Evolutionary conservation across 2,329 filamentous ascomycete genomes (phyloP).

Genomic region (Colletotrichum sp.): DNA sequence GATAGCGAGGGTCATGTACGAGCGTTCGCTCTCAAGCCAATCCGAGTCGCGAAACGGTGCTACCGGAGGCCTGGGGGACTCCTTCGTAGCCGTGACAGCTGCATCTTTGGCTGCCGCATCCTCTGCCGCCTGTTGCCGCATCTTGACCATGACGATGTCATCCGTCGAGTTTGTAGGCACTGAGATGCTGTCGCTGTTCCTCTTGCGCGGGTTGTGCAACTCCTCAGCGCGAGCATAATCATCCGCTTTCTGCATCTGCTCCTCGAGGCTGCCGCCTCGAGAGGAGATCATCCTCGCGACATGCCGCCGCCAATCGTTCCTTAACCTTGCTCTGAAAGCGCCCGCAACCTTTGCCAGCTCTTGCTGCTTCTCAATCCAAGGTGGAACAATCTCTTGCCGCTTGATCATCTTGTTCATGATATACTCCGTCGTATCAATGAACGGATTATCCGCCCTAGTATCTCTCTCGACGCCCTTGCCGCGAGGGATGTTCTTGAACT

Average conservation of each 20-base stretch:
- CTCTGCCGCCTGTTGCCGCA: constrained; percentile 34
- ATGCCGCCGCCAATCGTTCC: constrained; percentile 85
- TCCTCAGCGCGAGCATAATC: constrained; percentile 79
- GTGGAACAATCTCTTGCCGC: constrained; percentile 91
- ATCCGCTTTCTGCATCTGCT: constrained; percentile 74
- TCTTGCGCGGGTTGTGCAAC: constrained; percentile 62
- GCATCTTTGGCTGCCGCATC: neutral
- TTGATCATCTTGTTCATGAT: constrained; percentile 99
- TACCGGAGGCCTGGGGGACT: constrained; percentile 36
- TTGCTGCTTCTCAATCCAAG: constrained; percentile 99
- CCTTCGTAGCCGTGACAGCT: neutral
- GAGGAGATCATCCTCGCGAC: constrained; percentile 80
- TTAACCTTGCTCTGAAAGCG: constrained; percentile 75
- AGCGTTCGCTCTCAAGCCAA: constrained; percentile 75
- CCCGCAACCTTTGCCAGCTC: constrained; percentile 75
- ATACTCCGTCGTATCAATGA: constrained; percentile 95
- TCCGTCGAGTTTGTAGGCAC: constrained; percentile 52
- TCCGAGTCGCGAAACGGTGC: constrained; percentile 77
- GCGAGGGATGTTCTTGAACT: constrained; percentile 83
- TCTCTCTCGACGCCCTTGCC: constrained; percentile 85
- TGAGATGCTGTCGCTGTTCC: constrained; percentile 50
- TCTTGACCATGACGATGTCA: constrained; percentile 53
- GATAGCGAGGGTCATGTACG: constrained; percentile 80
- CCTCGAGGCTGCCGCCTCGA: constrained; percentile 74
- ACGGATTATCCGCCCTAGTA: constrained; percentile 81